These are phyloP conservation scores for Avena atlantica DNA, from an alignment of 176 grass and related monocot species.

Conservation along the genomic window DNA sequence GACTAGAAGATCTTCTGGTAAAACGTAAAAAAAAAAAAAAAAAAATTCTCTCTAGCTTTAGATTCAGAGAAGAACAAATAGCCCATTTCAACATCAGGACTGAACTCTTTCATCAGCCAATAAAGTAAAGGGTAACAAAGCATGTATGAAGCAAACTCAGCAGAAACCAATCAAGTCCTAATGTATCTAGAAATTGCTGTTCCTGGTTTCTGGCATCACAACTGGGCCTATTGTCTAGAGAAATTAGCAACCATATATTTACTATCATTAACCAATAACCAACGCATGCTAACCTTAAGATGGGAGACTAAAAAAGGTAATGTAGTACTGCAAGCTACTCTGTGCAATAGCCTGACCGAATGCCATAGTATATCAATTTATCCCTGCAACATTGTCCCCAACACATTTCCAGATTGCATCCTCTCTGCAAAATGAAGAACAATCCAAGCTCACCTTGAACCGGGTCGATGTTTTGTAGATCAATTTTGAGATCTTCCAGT, in stretches of 20 bases:
- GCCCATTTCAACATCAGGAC: not conserved
- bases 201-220: conserved; percentile 2
- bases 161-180: not conserved
- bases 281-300: not conserved
- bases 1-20: not conserved
- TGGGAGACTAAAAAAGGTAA: not conserved
- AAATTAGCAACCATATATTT: not conserved
- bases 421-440: not conserved
- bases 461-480: conserved; percentile 60
- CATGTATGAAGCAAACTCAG: not conserved
- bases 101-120: not conserved
- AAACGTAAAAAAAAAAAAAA: too few relatives aligned
- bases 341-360: not conserved
- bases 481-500: conserved; percentile 36
- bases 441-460: conserved; percentile 62
- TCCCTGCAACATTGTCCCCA: not conserved
- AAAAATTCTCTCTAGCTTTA: not conserved
- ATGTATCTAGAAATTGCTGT: not conserved
- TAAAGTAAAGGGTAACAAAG: not conserved
- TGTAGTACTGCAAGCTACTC: not conserved
- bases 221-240: not conserved
- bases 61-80: not conserved
- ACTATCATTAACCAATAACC: not conserved
- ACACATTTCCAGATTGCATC: not conserved
- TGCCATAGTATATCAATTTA: not conserved